Evolutionary conservation across 1,284 basidiomycete genomes (phyloP), one percentile per base, ranked within the genome.

Genomic region (Ustilago cynodontis): DNA sequence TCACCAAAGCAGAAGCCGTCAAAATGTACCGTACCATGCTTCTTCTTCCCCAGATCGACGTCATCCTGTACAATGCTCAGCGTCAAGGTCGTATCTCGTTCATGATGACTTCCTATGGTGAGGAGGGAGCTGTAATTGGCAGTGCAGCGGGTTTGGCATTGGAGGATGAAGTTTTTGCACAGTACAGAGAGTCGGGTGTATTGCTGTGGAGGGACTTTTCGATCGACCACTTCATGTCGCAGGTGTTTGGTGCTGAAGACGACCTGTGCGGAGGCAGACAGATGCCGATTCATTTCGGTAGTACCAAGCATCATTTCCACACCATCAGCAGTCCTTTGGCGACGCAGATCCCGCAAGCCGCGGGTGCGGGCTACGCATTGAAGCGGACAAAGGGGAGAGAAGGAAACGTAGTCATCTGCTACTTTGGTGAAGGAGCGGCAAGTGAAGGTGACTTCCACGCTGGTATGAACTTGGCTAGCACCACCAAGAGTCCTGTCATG

Each of bases 331-430:
- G 93, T 11, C 93, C 95, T 0, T 89, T 98, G n/a, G 93, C 93
- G 1, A 98, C 95, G 0, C 95, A 98, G 87, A 94, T 98, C 74
- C 95, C 95, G 0, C 94, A 97, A 87, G 95, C 94, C 8, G 94
- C 95, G 0, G 95, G 95, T 6, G 93, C 96, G 5, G 95, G 90
- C 0, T 97, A 93, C 84, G 94, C 94, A 1, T 88, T 98, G 60
- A 93, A 93, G 83, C 90, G 93, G 4, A 92, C 92, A 69, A 92
- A 93, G 0, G 88, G 87, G 41, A 89, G 94, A 45, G 68, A 81
- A 47, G 60, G 62, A 4, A 78, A 84, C 45, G 92, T 95, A 53
- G 94, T 94, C 0, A 92, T 92, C 8, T 94, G 94, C 69, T 97
- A 92, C 87, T 95, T 96, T 80, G 95, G 95, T n/a, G 89, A 90